Base-by-base conservation (phyloP, 2,329 filamentous ascomycete genomes). In the Fusarium graminum region DNA sequence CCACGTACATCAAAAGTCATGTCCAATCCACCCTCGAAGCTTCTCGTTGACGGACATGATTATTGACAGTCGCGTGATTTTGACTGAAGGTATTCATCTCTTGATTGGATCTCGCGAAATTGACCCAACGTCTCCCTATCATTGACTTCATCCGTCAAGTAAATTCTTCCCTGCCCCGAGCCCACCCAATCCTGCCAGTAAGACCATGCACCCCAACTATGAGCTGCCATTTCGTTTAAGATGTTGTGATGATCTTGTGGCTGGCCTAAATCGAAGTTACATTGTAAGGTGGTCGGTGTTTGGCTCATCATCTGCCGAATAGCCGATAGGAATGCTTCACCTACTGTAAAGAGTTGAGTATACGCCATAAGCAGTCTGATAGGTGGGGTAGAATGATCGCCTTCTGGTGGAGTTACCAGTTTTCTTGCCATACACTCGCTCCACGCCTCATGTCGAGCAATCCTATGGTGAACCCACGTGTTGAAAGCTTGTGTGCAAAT, bases 331-430 rank as follows among this genome's bases (percentile, higher is more conserved):
- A 34, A 52, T 8, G 22, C 17, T 5, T 6, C 7, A 1, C 30
- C 26, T 19, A 30, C 14, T n/a, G 28, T 12, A 32, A 7, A 4
- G 8, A 13, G 1, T 34, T 26, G 4, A 14, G 16, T 6, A 14
- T 44, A 19, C 17, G 19, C 6, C 10, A 17, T 43, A 7, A n/a
- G 3, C 4, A 8, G 5, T 1, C 7, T n/a, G n/a, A n/a, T n/a
- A n/a, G n/a, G n/a, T n/a, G n/a, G n/a, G n/a, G n/a, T n/a, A n/a
- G n/a, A n/a, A n/a, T n/a, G n/a, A n/a, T n/a, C n/a, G n/a, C n/a
- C n/a, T n/a, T n/a, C 14, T 22, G 0, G 1, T 1, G 1, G 10
- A 16, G 2, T 3, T 13, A 14, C 2, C 2, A 32, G 7, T 0
- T n/a, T 36, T 2, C 12, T 17, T 2, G 41, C n/a, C 11, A 36